A percentile compares a stretch with the other conserved stretches of the same genome.
Evolutionary conservation across 352 stramenopile genomes (phyloP).

Genomic region (Globisporangium alternatum): DNA sequence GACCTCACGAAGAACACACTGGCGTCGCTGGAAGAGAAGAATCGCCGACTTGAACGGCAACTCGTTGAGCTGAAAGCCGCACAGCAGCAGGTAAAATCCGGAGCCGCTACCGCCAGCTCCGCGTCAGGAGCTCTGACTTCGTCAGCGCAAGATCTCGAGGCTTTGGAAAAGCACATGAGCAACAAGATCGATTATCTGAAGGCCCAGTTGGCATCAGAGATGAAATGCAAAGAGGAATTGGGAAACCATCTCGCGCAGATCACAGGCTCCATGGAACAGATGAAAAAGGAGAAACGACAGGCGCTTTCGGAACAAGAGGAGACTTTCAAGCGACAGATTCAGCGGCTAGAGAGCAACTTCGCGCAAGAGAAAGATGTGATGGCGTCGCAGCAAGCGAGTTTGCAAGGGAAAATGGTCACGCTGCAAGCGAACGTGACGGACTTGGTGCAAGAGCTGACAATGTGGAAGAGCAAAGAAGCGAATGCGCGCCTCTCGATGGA

Average conservation of each 20-base stretch:
- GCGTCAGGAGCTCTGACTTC: conserved; percentile 1
- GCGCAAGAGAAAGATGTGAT: conserved; percentile 55
- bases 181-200: conserved; percentile 87
- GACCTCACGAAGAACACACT: conserved; percentile 54
- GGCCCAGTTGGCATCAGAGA: conserved; percentile 76
- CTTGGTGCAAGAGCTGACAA: conserved; percentile 63
- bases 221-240: conserved; percentile 85
- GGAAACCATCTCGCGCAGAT: conserved; percentile 61
- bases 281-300: conserved; percentile 66
- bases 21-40: conserved; percentile 58
- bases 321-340: conserved; percentile 43
- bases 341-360: conserved; percentile 46
- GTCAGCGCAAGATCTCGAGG: conserved; percentile 31
- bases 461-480: conserved; percentile 64
- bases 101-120: background rate
- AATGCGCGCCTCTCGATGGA: conserved; percentile 68
- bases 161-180: conserved; percentile 65
- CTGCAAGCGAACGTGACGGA: conserved; percentile 77
- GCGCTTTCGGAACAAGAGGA: conserved; percentile 56
- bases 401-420: conserved; percentile 60
- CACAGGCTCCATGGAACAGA: conserved; percentile 53
- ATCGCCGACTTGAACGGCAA: conserved; percentile 55
- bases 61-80: conserved; percentile 33
- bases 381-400: conserved; percentile 31
- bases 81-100: conserved; percentile 17